phyloP scores from a whole-genome alignment of 2,329 filamentous ascomycete genomes.

The Mollisiaceae sp. region DNA sequence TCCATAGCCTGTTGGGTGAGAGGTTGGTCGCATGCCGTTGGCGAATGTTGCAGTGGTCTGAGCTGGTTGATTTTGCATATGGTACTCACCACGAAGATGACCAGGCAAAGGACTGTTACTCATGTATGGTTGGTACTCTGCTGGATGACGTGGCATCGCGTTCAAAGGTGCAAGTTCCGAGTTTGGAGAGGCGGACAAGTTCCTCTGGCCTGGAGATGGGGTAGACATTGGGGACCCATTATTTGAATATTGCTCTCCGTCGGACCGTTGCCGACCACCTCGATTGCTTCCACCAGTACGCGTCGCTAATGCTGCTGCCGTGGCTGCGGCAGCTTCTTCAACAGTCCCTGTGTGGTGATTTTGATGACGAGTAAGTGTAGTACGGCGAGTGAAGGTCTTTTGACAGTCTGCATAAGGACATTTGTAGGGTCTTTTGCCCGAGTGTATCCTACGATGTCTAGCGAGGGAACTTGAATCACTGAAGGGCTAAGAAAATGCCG shows the following conservation, averaged over 20 bases:
- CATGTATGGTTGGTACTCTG: slow-evolving; percentile 74
- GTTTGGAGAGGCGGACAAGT: slow-evolving; percentile 79
- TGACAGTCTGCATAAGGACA: slow-evolving; percentile 97
- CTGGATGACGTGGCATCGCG: slow-evolving; percentile 57
- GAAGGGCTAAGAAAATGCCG: slow-evolving; percentile 69
- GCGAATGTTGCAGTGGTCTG: slow-evolving; percentile 63
- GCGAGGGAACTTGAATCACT: slow-evolving; percentile 95
- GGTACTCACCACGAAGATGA: slow-evolving; percentile 74
- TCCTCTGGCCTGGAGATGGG: slow-evolving; percentile 81
- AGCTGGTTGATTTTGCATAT: slow-evolving; percentile 59
- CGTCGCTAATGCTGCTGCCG: slow-evolving; percentile 79
- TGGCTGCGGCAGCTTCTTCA: slow-evolving; percentile 89
- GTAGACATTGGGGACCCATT: slow-evolving; percentile 78
- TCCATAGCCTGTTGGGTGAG: slow-evolving; percentile 83
- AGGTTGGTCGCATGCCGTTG: slow-evolving; percentile 70
- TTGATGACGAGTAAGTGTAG: slow-evolving; percentile 92
- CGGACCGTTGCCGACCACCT: slow-evolving; percentile 63
- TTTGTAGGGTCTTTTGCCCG: slow-evolving; percentile 94
- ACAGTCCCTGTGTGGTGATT: slow-evolving; percentile 95
- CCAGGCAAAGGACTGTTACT: slow-evolving; percentile 79
- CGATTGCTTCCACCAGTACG: slow-evolving; percentile 43
- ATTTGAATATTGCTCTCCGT: slow-evolving; percentile 73
- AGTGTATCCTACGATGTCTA: slow-evolving; percentile 91
- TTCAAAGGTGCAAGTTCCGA: slow-evolving; percentile 74
- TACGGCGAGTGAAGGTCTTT: slow-evolving; percentile 96